Conservation (phyloP, 2,329 filamentous ascomycete species). For the Exutisphaerella laricina region DNA sequence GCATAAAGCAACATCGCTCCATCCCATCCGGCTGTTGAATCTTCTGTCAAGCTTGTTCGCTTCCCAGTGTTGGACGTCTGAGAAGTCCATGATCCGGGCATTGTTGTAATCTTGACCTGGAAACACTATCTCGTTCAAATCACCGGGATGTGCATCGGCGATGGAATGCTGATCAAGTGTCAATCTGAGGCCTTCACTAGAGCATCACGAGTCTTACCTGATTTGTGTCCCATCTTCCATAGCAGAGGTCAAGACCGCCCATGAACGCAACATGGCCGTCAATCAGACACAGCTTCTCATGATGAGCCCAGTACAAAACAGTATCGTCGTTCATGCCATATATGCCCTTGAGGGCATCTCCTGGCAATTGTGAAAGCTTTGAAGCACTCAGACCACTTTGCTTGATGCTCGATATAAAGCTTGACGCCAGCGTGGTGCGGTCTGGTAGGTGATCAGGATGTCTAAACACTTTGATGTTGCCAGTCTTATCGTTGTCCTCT, state of each 20-base stretch:
- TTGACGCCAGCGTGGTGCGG: conserved; percentile 58
- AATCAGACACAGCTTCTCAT: conserved; percentile 82
- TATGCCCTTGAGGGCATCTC: conserved; percentile 67
- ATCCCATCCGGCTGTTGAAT: conserved; percentile 75
- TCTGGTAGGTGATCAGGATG: conserved; percentile 84
- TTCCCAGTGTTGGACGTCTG: conserved; percentile 72
- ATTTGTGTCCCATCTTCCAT: conserved; percentile 83
- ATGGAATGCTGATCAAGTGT: conserved; percentile 76
- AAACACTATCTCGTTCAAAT: conserved; percentile 71
- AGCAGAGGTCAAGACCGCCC: conserved; percentile 83
- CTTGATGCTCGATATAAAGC: conserved; percentile 51
- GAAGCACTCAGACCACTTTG: conserved; percentile 52
- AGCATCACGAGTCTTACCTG: too few species aligned
- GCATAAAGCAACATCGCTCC: conserved; percentile 80
- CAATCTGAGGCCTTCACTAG: too few species aligned
- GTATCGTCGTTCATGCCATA: conserved; percentile 78
- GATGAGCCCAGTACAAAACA: conserved; percentile 86
- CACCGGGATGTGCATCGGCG: conserved; percentile 72
- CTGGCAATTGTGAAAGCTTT: conserved; percentile 58
- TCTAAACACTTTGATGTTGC: conserved; percentile 81
- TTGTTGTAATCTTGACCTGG: conserved; percentile 94
- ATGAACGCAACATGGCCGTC: conserved; percentile 80
- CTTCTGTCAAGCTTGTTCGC: conserved; percentile 77
- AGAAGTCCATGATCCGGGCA: conserved; percentile 73
- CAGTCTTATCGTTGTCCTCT: conserved; percentile 63